Evolutionary conservation across 768 basidiomycete species (phyloP).

Genomic region (Xerocomus spinulosus): DNA sequence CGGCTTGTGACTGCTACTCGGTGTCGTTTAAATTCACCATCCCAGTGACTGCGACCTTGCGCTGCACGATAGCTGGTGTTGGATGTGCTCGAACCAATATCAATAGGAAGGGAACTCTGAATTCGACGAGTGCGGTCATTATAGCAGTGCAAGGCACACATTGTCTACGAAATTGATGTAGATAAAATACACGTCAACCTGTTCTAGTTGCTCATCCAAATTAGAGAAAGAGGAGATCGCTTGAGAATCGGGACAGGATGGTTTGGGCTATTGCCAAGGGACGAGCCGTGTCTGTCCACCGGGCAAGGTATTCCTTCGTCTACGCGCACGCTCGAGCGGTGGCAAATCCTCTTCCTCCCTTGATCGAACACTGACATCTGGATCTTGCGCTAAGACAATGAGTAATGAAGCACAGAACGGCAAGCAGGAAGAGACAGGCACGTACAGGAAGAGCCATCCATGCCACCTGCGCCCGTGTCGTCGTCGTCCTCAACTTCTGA

Average conservation of each 20-base stretch:
- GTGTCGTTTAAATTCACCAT: too few species aligned
- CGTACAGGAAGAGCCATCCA: constrained; percentile 22
- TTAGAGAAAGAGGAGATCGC: too few species aligned
- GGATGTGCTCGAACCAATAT: too few species aligned
- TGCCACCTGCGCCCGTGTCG: constrained; percentile 27
- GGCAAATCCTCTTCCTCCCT: constrained; percentile 56
- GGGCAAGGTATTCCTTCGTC: constrained; percentile 39
- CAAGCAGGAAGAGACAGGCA: constrained; percentile 1
- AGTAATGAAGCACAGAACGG: constrained; percentile 3
- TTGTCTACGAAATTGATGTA: not conserved
- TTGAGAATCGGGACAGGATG: too few species aligned
- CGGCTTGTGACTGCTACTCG: too few species aligned
- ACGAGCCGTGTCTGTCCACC: constrained; percentile 29
- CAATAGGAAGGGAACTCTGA: too few species aligned
- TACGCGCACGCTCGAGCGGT: constrained; percentile 65
- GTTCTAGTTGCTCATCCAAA: too few species aligned
- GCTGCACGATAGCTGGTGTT: too few species aligned
- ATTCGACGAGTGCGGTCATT: too few species aligned
- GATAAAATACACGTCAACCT: constrained; percentile 9
- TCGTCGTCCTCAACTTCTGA: constrained; percentile 28
- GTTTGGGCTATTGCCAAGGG: not conserved
- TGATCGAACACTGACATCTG: constrained; percentile 20
- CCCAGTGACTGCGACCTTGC: too few species aligned
- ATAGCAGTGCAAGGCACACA: too few species aligned
- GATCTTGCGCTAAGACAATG: constrained; percentile 18